phyloP scores from a whole-genome alignment of 2,329 filamentous ascomycete genomes.

The Paecilomyces formosus region DNA sequence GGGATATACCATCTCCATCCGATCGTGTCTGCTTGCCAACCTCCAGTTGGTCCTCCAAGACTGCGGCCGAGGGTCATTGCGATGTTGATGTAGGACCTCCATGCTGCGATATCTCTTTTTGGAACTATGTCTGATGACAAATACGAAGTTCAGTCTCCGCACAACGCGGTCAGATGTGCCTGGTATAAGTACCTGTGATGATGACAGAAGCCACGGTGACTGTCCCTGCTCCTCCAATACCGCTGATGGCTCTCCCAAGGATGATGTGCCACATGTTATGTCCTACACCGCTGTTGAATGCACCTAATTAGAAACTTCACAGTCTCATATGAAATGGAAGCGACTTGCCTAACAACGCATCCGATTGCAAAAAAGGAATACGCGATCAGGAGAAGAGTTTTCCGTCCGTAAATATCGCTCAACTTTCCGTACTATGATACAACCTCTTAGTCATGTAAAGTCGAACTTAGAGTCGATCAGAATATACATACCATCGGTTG shows the following conservation, averaged over 20 bases:
- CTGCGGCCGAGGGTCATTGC: conserved; percentile 43
- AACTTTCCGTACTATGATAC: conserved; percentile 45
- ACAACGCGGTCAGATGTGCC: background rate
- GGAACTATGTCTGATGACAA: conserved; percentile 40
- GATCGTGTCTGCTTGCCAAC: conserved; percentile 53
- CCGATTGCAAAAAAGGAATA: conserved; percentile 48
- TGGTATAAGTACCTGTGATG: conserved; percentile 27
- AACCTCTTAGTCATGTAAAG: conserved; percentile 3
- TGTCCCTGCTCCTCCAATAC: conserved; percentile 39
- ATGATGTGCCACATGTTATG: conserved; percentile 33
- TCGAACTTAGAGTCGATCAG: background rate
- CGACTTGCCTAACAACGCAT: conserved; percentile 26
- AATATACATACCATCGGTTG: conserved; percentile 43
- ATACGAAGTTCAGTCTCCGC: background rate
- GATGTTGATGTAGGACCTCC: conserved; percentile 47
- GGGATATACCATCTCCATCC: conserved; percentile 56
- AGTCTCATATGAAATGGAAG: background rate
- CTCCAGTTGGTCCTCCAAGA: conserved; percentile 51
- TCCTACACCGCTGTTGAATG: conserved; percentile 25
- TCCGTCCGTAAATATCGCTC: conserved; percentile 52
- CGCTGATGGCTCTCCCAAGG: conserved; percentile 33
- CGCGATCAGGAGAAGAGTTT: conserved; percentile 41
- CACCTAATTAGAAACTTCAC: background rate
- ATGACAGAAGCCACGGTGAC: conserved; percentile 40
- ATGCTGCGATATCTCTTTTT: conserved; percentile 40